Evolutionary conservation across 2,329 filamentous ascomycete species (phyloP).

Genomic region (Metarhizium robertsii): DNA sequence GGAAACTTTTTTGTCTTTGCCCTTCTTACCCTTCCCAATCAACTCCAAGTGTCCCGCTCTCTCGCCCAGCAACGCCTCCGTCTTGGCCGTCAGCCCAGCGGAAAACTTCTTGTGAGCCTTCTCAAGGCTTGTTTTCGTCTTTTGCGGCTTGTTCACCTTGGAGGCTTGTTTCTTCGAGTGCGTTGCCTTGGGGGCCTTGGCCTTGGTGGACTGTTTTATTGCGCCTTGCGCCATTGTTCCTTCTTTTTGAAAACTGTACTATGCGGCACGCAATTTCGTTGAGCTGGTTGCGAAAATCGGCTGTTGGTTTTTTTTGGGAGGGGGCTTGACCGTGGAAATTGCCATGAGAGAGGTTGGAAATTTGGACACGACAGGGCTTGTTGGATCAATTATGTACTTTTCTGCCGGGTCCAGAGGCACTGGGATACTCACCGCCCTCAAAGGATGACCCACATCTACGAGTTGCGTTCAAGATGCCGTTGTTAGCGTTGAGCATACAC

Average conservation of each 20-base stretch:
- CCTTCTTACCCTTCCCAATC: slow-evolving; percentile 47
- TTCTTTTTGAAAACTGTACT: neutral
- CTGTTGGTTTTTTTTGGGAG: neutral
- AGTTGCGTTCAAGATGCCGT: no score
- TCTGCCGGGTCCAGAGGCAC: neutral
- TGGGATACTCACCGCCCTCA: neutral
- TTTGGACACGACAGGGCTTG: neutral
- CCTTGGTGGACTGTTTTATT: slow-evolving; percentile 36
- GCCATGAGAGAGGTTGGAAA: neutral
- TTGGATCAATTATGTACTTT: neutral
- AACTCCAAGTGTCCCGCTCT: slow-evolving; percentile 50
- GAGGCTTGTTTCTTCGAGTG: slow-evolving; percentile 34
- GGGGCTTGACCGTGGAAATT: no score
- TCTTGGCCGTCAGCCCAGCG: slow-evolving; percentile 42
- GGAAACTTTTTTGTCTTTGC: slow-evolving; percentile 25
- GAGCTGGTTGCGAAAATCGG: neutral
- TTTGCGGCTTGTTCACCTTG: slow-evolving; percentile 41
- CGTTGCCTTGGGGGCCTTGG: slow-evolving; percentile 29
- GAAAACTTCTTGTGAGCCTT: slow-evolving; percentile 47
- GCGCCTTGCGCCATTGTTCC: slow-evolving; percentile 44
- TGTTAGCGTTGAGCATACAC: no score
- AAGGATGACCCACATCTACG: neutral
- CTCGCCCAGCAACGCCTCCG: slow-evolving; percentile 49
- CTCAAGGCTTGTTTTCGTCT: slow-evolving; percentile 35
- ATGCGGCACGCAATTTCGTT: neutral